Conservation (phyloP, 1,284 basidiomycete species). For the Naganishia liquefaciens region DNA sequence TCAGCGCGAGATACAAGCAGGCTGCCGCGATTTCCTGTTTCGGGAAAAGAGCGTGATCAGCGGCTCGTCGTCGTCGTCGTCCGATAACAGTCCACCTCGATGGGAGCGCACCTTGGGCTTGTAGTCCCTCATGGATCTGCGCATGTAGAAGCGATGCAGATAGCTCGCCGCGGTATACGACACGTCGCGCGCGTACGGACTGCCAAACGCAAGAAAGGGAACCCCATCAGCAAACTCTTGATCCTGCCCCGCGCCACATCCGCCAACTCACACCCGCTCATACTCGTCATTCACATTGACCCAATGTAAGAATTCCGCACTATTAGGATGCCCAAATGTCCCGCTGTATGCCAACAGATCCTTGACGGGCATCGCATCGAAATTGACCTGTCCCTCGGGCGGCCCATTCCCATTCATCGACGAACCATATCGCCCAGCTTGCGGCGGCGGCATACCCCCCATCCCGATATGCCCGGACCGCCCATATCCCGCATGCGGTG, state of each 20-base stretch:
- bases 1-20: slow-evolving; percentile 83
- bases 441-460: slow-evolving; percentile 17
- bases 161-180: slow-evolving; percentile 82
- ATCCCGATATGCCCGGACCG: slow-evolving; percentile 4
- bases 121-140: slow-evolving; percentile 75
- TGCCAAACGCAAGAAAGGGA: not conserved
- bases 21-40: slow-evolving; percentile 85
- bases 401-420: not conserved
- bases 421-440: slow-evolving; percentile 4
- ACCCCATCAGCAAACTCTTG: not conserved
- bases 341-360: slow-evolving; percentile 17
- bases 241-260: no score
- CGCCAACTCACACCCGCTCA: slow-evolving; percentile 21
- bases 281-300: slow-evolving; percentile 25
- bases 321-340: slow-evolving; percentile 25
- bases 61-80: slow-evolving; percentile 22
- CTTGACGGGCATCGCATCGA: slow-evolving; percentile 17
- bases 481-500: slow-evolving; percentile 1
- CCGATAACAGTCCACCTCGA: no score
- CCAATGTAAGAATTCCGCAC: slow-evolving; percentile 16
- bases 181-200: slow-evolving; percentile 28
- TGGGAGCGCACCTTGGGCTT: slow-evolving; percentile 50
- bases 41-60: no score
- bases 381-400: slow-evolving; percentile 5
- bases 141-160: slow-evolving; percentile 91